phyloP scores from a whole-genome alignment of 2,329 filamentous ascomycete genomes.

The Apiospora arundinis region DNA sequence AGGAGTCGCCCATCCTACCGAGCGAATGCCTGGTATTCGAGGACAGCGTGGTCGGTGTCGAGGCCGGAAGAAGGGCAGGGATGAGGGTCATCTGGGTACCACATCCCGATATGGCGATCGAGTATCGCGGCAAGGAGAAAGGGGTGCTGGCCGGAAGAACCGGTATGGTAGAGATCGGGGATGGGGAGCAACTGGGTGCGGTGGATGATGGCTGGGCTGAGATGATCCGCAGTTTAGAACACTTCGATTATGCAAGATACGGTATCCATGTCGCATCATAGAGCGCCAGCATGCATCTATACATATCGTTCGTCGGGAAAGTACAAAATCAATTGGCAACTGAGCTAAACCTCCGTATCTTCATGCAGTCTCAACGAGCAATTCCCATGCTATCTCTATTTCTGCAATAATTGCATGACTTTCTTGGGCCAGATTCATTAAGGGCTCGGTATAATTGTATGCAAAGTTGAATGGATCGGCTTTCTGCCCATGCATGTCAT shows the following conservation, averaged over 20 bases:
- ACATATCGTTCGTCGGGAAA: too few species aligned
- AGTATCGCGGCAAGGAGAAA: conserved; percentile 40
- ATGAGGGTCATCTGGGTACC: conserved; percentile 79
- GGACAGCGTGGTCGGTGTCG: conserved; percentile 74
- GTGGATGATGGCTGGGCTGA: conserved; percentile 47
- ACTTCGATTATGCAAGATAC: conserved; percentile 46
- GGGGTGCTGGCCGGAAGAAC: conserved; percentile 41
- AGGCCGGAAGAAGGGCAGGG: conserved; percentile 72
- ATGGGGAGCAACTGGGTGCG: conserved; percentile 42
- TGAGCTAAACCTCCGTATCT: too few species aligned
- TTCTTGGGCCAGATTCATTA: too few species aligned
- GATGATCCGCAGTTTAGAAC: conserved; percentile 42
- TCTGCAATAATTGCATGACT: too few species aligned
- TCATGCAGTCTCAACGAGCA: too few species aligned
- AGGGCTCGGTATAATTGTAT: too few species aligned
- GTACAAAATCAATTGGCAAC: too few species aligned
- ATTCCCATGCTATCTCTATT: too few species aligned
- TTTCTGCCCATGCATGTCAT: too few species aligned
- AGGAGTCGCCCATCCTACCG: conserved; percentile 54
- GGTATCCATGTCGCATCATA: conserved; percentile 34
- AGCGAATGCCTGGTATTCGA: conserved; percentile 78
- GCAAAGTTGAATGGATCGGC: too few species aligned
- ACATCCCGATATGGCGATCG: conserved; percentile 59
- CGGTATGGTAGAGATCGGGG: conserved; percentile 35
- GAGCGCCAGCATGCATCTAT: too few species aligned